Percentiles rank a stretch among this genome's conserved stretches.
Conservation (phyloP, 2,329 filamentous ascomycete genomes). For the Pseudogymnoascus sp. region DNA sequence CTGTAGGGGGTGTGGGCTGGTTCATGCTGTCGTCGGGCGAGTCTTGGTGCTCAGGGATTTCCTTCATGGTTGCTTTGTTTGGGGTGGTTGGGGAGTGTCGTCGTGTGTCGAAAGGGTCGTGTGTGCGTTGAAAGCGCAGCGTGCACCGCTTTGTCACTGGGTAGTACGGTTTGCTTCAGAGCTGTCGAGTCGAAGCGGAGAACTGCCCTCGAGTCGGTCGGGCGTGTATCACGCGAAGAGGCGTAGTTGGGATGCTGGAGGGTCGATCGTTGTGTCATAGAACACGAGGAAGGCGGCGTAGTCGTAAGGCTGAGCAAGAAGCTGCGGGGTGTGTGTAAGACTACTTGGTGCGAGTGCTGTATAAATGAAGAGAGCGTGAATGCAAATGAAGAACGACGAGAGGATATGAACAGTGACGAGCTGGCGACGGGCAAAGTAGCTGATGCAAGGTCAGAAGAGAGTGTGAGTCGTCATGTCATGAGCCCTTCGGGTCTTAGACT, state of each 20-base stretch:
- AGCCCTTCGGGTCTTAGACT: constrained; percentile 3
- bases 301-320: constrained; percentile 4
- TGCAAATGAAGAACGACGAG: not conserved
- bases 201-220: not conserved
- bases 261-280: not conserved
- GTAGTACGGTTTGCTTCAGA: not conserved
- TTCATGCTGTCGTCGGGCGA: not conserved
- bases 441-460: not conserved
- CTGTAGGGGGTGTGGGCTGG: not conserved
- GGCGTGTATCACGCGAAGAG: not conserved
- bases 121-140: not conserved
- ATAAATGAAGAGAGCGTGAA: not conserved
- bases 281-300: constrained; percentile 1
- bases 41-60: constrained; percentile 2
- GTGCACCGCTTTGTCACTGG: not conserved
- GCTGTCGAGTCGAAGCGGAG: not conserved
- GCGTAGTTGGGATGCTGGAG: not conserved
- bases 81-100: not conserved
- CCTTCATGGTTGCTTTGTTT: not conserved
- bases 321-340: not conserved
- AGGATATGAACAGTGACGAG: not conserved
- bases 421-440: not conserved
- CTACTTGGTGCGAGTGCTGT: not conserved
- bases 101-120: not conserved
- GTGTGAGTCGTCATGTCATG: constrained; percentile 3